phyloP scores from a whole-genome alignment of 225 moss, liverwort and hornwort species.

The Antitrichia curtipendula region DNA sequence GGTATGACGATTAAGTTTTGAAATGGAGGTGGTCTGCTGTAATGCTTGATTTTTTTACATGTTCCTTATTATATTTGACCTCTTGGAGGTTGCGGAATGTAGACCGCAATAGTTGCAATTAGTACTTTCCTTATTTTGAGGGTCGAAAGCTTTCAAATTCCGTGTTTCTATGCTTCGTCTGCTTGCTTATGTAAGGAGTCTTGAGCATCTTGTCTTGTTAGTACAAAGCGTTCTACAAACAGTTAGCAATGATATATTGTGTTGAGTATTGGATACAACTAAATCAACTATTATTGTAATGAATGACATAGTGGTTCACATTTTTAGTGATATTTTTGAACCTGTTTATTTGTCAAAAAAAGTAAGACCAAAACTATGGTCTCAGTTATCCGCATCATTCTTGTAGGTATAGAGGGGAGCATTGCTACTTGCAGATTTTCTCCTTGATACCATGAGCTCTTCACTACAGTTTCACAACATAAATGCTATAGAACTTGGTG shows the following conservation, averaged over 20 bases:
- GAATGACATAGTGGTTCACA: neutral
- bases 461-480: constrained; percentile 26
- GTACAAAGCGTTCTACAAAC: neutral
- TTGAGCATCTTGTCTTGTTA: neutral
- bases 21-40: neutral
- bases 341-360: neutral
- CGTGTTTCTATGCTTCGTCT: neutral
- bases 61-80: neutral
- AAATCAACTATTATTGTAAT: neutral
- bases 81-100: neutral
- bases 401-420: constrained; percentile 66
- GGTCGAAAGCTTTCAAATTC: neutral
- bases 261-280: neutral
- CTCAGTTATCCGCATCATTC: neutral
- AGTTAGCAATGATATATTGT: neutral
- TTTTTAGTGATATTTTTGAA: neutral
- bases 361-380: neutral
- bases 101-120: neutral
- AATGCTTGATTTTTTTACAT: neutral
- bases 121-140: neutral
- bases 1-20: constrained; percentile 7
- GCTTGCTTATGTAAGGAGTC: neutral
- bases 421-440: constrained; percentile 58
- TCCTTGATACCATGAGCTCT: constrained; percentile 34
- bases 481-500: constrained; percentile 62